Conservation (phyloP, 805 yeast species). For the Candida verbasci region DNA sequence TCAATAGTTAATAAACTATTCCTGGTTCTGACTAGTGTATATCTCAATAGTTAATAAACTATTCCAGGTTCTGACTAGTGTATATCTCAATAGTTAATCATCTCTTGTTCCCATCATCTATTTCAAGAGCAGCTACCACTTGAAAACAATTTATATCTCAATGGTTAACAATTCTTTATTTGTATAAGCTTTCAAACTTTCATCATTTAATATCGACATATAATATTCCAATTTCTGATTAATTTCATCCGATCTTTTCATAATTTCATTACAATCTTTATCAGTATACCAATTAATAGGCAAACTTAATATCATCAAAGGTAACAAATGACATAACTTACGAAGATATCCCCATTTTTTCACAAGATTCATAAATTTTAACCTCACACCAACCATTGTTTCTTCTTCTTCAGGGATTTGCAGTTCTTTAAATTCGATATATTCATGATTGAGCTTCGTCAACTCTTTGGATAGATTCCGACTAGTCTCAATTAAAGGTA, state of each 20-base stretch:
- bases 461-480: slow-evolving; percentile 12
- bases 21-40: too few species aligned
- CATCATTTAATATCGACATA: slow-evolving; percentile 15
- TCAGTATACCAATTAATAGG: slow-evolving; percentile 37
- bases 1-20: too few species aligned
- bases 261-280: slow-evolving; percentile 19
- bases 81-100: too few species aligned
- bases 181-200: slow-evolving; percentile 12
- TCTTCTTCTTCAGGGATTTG: neutral
- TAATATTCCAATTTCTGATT: slow-evolving; percentile 16
- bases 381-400: neutral
- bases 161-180: slow-evolving; percentile 19
- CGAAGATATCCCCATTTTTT: slow-evolving; percentile 17
- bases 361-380: slow-evolving; percentile 10
- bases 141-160: slow-evolving; percentile 13
- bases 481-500: slow-evolving; percentile 16
- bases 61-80: too few species aligned
- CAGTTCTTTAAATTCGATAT: slow-evolving; percentile 10
- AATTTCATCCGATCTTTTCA: slow-evolving; percentile 24
- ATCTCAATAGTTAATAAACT: too few species aligned
- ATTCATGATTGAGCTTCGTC: slow-evolving; percentile 6
- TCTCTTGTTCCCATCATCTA: too few species aligned
- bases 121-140: too few species aligned
- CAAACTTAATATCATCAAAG: slow-evolving; percentile 26
- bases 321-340: slow-evolving; percentile 26